Base-by-base conservation (phyloP, 306 rosid species). In the Cajanus cajan region DNA sequence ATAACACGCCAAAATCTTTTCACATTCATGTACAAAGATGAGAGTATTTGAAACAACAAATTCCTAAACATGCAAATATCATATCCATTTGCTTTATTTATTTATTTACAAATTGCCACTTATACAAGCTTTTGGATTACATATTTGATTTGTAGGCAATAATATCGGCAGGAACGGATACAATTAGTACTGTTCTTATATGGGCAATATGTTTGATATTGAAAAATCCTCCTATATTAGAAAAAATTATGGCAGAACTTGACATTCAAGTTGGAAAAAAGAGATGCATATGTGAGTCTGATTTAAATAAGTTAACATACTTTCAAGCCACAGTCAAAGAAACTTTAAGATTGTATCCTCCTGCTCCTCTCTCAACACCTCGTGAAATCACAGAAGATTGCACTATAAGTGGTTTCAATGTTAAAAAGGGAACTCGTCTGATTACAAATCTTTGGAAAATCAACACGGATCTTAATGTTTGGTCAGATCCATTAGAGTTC, bases 401-500 rank as follows among this genome's bases (percentile, higher is more conserved):
- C 24, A 72, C 40, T 2, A 8, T 80, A 64, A 62, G 74, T 11
- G 74, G 62, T 4, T 80, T 51, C 0, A 0, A 65, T 4, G 3
- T 73, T 0, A 73, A 2, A 52, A 80, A 73, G 8, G 79, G 79
- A 39, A 80, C 79, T 0, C 74, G 66, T 16, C 8, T 80, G 24
- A 73, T 80, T 0, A 12, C 48, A 19, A 80, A 80, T 21, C 18
- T 80, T 8, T 64, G 74, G 79, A 80, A 64, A 31, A 73, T 80
- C 1, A 61, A 80, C 0, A 80, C 34, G 0, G 76, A 80, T 34
- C n/a, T n/a, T n/a, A n/a, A n/a, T n/a, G n/a, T n/a, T n/a, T n/a
- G n/a, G n/a, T n/a, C n/a, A n/a, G n/a, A n/a, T n/a, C n/a, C n/a
- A n/a, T n/a, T n/a, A n/a, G n/a, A n/a, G n/a, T n/a, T n/a, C n/a